Base-by-base conservation (phyloP, 73 alveolate genomes). In the Paramecium tetraurelia region DNA sequence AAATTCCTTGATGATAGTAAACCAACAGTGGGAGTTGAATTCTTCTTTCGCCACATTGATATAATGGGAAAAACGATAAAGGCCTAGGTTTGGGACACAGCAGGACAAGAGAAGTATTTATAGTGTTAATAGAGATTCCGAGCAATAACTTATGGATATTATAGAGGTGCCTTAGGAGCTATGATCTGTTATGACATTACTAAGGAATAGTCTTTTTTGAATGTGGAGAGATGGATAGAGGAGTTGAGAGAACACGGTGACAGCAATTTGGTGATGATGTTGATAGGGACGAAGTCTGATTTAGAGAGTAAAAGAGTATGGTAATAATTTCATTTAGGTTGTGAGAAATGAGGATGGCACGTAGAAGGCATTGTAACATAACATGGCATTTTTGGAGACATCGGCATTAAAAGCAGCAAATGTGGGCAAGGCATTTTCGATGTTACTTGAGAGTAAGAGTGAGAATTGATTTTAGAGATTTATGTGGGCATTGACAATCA, bases 11-110 rank as follows among this genome's bases (percentile, higher is more conserved):
- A 80, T 80, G 76, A 80, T 6, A 43, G 46, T 80, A 80, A 80
- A 27, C 93, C 93, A 36, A 86, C 93, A 12, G 86, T 86, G n/a
- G 93, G 93, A 35, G 93, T 86, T 14, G 93, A 86, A 58, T 86
- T 86, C 57, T 50, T 70, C 8, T 41, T 50, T 22, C 12, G 71
- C 24, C 24, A 50, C 16, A 20, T 86, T 22, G 75, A 86, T 9
- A 86, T 86, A 16, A 86, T 22, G 36, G 93, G 68, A 14, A 86
- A 86, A 33, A 58, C 58, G 5, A 86, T 96, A 58, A 94, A 92
- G 68, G 97, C 97, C 11, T 93, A 96, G 86, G 96, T 97, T 3
- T 97, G 99, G 99, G 99, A 97, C 92, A 97, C 99, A 35, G 99
- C 99, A 3, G 99, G 99, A 9, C 92, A 96, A 92, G 99, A 97